Conservation (phyloP, 768 basidiomycete genomes). For the Lactifluus rugatus region DNA sequence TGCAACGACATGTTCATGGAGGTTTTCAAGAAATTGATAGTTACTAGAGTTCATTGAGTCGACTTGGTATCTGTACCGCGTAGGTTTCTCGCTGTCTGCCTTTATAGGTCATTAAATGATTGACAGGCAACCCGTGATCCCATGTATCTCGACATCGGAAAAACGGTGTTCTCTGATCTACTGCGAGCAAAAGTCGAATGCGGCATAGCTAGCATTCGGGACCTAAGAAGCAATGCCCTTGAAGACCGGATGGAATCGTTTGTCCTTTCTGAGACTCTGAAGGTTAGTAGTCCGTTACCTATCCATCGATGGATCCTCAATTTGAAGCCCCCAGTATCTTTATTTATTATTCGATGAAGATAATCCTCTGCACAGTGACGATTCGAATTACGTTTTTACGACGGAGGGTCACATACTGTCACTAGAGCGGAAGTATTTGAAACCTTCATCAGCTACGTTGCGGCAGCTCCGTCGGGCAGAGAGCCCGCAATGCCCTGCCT, state of each 20-base stretch:
- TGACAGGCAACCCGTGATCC: slow-evolving; percentile 83
- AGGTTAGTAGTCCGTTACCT: slow-evolving; percentile 37
- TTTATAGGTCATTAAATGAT: slow-evolving; percentile 8
- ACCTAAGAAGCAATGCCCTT: slow-evolving; percentile 64
- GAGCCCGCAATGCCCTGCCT: slow-evolving; percentile 66
- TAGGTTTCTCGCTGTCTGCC: slow-evolving; percentile 27
- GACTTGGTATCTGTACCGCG: slow-evolving; percentile 91
- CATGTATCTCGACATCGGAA: slow-evolving; percentile 87
- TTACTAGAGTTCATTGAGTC: slow-evolving; percentile 82
- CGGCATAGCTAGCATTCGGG: slow-evolving; percentile 73
- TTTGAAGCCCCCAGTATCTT: slow-evolving; percentile 53
- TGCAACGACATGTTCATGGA: neutral
- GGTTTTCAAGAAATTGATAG: neutral
- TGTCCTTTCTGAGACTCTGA: slow-evolving; percentile 85
- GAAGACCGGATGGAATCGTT: slow-evolving; percentile 98
- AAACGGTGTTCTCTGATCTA: slow-evolving; percentile 72
- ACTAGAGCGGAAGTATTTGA: slow-evolving; percentile 46
- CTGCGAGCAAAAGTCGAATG: slow-evolving; percentile 74
- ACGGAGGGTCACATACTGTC: slow-evolving; percentile 90
- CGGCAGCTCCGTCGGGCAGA: slow-evolving; percentile 54
- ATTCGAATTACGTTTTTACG: slow-evolving; percentile 84
- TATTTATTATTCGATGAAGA: slow-evolving; percentile 87
- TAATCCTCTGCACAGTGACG: slow-evolving; percentile 60
- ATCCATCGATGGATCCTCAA: neutral
- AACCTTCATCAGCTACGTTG: slow-evolving; percentile 47